Evolutionary conservation across 78 protist genomes (phyloP), one percentile per base, ranked within the genome.

Genomic region (Dictyostelium discoideum): DNA sequence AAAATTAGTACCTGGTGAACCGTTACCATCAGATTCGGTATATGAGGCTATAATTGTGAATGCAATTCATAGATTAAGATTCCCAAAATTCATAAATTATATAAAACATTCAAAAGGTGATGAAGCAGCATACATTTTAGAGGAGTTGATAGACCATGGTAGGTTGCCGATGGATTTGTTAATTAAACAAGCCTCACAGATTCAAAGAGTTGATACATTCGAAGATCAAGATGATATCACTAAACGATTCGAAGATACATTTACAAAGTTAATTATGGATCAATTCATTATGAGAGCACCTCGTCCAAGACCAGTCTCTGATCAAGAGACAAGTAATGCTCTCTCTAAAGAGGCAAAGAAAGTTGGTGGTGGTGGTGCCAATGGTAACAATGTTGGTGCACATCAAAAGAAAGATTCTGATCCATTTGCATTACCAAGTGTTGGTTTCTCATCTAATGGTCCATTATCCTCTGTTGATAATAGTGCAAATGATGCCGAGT

Each of bases 201-300:
- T 39, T 24, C 50, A 69, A 54, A 54, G 54, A 13, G 13, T 74
- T 2, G 88, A 76, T 8, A 50, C 29, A 46, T 90, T 73, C 54
- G 95, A 82, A 6, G 40, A 32, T 10, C 60, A 37, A 18, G 81
- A 74, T 16, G 87, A 80, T 5, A 22, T 90, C 14, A 82, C 40
- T 20, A 85, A 77, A 69, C 48, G 77, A 37, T 90, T 90, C 57
- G 95, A 90, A 72, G 95, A 90, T 18, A 78, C 76, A 16, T 90
- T 90, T 48, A 80, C 83, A 48, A 74, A 65, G 11, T 60, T 90
- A 39, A 85, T 90, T 50, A 39, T 90, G 26, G 95, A 90, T 13
- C 95, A 90, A 46, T 90, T 90, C 46, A 90, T 90, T 42, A 90
- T 90, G 95, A 90, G 86, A 39, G 95, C 79, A 48, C 88, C 95